These are phyloP conservation scores for Verticillium nubilum DNA, from an alignment of 2,329 filamentous ascomycete genomes.

Conservation along the genomic window DNA sequence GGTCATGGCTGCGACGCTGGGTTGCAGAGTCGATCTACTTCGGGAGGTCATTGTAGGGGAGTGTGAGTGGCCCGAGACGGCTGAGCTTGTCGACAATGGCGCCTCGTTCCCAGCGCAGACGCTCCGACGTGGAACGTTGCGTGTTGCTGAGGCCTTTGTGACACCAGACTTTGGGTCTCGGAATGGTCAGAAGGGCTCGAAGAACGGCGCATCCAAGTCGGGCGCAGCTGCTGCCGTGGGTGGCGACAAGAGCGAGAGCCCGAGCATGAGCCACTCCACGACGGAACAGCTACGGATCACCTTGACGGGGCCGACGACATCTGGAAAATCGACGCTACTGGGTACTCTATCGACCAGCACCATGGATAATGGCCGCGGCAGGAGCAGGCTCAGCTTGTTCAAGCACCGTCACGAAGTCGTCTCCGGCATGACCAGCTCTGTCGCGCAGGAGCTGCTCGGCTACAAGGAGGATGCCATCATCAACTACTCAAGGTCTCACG, in stretches of 20 bases:
- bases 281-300: conserved; percentile 80
- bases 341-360: conserved; percentile 84
- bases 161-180: conserved; percentile 58
- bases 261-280: conserved; percentile 41
- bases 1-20: conserved; percentile 88
- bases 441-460: conserved; percentile 89
- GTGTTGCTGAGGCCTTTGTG: conserved; percentile 89
- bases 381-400: conserved; percentile 79
- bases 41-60: conserved; percentile 80
- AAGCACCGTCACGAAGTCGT: conserved; percentile 91
- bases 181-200: conserved; percentile 14
- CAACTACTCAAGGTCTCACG: conserved; percentile 81
- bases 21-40: conserved; percentile 76
- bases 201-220: background rate
- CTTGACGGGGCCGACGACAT: conserved; percentile 81
- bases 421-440: conserved; percentile 88
- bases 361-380: conserved; percentile 87
- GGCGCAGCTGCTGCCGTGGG: background rate
- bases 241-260: conserved; percentile 11
- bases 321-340: conserved; percentile 86
- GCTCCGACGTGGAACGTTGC: conserved; percentile 51
- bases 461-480: conserved; percentile 61
- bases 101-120: conserved; percentile 16
- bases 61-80: conserved; percentile 64
- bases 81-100: conserved; percentile 21